A percentile compares a stretch with the other conserved stretches of the same genome.
Conservation (phyloP, 192 early-diverging fungal genomes). For the Entrophospora sp. region DNA sequence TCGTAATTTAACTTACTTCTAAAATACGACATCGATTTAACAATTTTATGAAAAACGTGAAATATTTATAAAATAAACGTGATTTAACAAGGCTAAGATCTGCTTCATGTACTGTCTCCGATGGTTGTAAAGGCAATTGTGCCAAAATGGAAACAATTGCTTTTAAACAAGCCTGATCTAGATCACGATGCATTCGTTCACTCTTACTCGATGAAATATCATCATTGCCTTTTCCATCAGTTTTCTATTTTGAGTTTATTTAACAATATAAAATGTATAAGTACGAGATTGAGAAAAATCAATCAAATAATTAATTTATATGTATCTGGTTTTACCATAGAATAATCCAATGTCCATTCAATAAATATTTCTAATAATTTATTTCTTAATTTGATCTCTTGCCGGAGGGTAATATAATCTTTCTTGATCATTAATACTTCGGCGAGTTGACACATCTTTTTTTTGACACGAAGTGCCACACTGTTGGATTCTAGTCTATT, state of each 20-base stretch:
- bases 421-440: constrained; percentile 68
- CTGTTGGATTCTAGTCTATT: constrained; percentile 49
- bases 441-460: constrained; percentile 67
- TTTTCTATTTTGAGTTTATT: too few species aligned
- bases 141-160: constrained; percentile 60
- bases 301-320: too few species aligned
- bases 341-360: constrained; percentile 71
- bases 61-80: constrained; percentile 61
- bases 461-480: constrained; percentile 57
- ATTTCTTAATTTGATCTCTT: constrained; percentile 67
- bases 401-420: constrained; percentile 60
- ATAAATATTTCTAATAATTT: constrained; percentile 62
- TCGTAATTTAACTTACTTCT: too few species aligned
- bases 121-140: constrained; percentile 66
- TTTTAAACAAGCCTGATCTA: constrained; percentile 72
- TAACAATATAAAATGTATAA: too few species aligned
- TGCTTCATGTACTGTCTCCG: constrained; percentile 48
- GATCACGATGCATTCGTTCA: constrained; percentile 61
- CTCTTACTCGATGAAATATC: constrained; percentile 36
- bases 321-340: too few species aligned
- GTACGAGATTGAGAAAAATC: too few species aligned
- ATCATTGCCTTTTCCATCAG: constrained; percentile 26
- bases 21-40: constrained; percentile 55
- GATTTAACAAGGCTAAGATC: constrained; percentile 55
- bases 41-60: constrained; percentile 69